phyloP scores from a whole-genome alignment of 495 filamentous ascomycete species.

The Eremomyces bilateralis region DNA sequence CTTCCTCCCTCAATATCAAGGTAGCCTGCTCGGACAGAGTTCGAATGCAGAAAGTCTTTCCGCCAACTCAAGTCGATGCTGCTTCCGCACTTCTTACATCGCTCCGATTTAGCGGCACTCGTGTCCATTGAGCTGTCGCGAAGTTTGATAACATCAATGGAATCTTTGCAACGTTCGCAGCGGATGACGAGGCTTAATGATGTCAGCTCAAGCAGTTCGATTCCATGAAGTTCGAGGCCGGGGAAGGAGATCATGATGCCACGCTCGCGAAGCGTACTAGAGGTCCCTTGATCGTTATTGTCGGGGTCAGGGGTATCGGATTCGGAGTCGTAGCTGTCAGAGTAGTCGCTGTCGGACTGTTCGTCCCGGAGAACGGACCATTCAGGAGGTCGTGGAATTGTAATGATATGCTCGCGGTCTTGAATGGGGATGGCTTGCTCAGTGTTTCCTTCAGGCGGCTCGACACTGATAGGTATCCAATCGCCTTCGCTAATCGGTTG shows the following conservation, averaged over 20 bases:
- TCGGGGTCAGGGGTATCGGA: conserved; percentile 18
- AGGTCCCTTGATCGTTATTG: conserved; percentile 12
- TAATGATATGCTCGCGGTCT: conserved; percentile 42
- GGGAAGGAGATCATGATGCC: conserved; percentile 73
- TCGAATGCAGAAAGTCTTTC: conserved; percentile 52
- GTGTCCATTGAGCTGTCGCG: conserved; percentile 21
- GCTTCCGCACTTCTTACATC: conserved; percentile 68
- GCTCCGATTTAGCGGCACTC: conserved; percentile 17
- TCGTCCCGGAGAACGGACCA: conserved; percentile 32
- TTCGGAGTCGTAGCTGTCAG: conserved; percentile 9
- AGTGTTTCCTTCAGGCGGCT: conserved; percentile 1
- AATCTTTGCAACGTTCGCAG: conserved; percentile 66
- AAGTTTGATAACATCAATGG: conserved; percentile 48
- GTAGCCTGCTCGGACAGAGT: conserved; percentile 60
- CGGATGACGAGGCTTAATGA: conserved; percentile 53
- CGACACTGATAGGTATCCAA: too few species aligned
- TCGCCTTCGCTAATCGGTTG: too few species aligned
- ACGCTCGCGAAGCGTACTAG: conserved; percentile 23
- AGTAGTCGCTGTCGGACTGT: conserved; percentile 15
- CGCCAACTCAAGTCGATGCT: too few species aligned
- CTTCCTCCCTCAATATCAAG: conserved; percentile 64
- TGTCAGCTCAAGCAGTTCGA: conserved; percentile 57
- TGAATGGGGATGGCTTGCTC: neutral
- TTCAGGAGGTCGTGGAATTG: conserved; percentile 67
- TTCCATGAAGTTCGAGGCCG: conserved; percentile 53